Evolutionary conservation across 176 grass and related monocot species (phyloP).

Genomic region (Puya raimondii): DNA sequence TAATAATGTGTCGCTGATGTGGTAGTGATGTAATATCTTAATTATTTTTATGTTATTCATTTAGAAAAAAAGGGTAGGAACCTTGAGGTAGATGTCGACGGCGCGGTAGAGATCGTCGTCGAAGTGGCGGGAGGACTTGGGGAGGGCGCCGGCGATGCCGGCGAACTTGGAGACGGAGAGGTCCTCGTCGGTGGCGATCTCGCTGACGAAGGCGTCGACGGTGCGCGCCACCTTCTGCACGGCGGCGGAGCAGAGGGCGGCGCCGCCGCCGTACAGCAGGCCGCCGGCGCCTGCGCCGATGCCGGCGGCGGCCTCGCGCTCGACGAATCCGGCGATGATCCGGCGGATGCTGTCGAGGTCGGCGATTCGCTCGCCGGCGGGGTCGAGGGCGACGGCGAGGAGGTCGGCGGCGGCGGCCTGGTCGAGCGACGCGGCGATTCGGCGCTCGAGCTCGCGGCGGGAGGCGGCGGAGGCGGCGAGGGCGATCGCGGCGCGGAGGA

Average conservation of each 20-base stretch:
- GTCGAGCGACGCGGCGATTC: conserved; percentile 48
- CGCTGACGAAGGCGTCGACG: conserved; percentile 61
- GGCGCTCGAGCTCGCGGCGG: conserved; percentile 57
- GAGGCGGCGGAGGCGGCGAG: conserved; percentile 18
- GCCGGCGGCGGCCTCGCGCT: conserved; percentile 9
- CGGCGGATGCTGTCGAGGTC: conserved; percentile 52
- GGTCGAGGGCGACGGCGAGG: conserved; percentile 39
- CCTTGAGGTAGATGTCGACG: conserved; percentile 63
- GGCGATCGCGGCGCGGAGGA: conserved; percentile 42
- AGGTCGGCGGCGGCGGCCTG: conserved; percentile 43
- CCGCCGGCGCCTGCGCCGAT: neutral
- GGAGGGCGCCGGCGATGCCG: conserved; percentile 41
- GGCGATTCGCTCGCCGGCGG: conserved; percentile 21
- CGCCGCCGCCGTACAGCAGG: conserved; percentile 12
- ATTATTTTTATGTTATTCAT: neutral
- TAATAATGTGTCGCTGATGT: neutral
- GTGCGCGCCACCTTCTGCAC: conserved; percentile 44
- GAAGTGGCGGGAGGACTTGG: conserved; percentile 44
- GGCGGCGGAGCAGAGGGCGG: conserved; percentile 12
- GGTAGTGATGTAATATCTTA: neutral
- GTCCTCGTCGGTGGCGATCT: conserved; percentile 58
- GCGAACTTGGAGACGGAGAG: conserved; percentile 61
- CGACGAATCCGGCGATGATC: conserved; percentile 49
- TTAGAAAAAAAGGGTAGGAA: neutral
- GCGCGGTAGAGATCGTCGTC: conserved; percentile 56